Evolutionary conservation across 2,329 filamentous ascomycete genomes (phyloP), one percentile per base, ranked within the genome.

Genomic region (Pseudophaeomoniella oleicola): DNA sequence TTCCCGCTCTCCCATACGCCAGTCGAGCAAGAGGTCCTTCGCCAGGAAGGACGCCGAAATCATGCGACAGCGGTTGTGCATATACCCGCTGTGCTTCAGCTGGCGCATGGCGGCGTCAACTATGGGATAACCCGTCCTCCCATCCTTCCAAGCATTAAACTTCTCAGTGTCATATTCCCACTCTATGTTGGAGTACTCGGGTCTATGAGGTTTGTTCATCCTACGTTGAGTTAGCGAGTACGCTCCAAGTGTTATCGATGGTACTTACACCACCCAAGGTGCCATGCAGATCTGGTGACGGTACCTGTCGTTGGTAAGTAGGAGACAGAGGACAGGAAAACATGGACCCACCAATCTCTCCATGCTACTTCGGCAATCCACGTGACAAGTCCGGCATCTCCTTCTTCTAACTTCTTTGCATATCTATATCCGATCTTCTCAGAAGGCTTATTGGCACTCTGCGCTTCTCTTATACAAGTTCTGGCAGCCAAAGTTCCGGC

Each of bases 81-180:
- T 85, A 59, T 77, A 90, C 2, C 73, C 80, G 32, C 69, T 69
- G 13, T 71, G 53, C 9, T 67, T 68, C 4, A 87, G 53, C 56
- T 92, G 83, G 5, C 85, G 72, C 82, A 92, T 90, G 1, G 81
- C 82, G 0, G 85, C 85, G 50, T 92, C 84, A 15, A 92, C 79
- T 33, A 93, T 79, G 0, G 85, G 85, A 49, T 75, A 87, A 0
- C 85, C 85, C 0, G 85, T 92, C 19, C 62, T 67, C 4, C 84
- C 85, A 19, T 75, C 59, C 29, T 69, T 73, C 85, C 87, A 94
- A 3, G 76, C 75, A 1, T 66, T 47, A 58, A 94, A 90, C 14
- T 77, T 66, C 2, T 71, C 64, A 6, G 63, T 49, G 48, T 86
- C 65, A 54, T 87, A 85, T 36, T 85, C 82, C 86, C 86, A 94